Evolutionary conservation across 805 yeast species (phyloP), one percentile per base, ranked within the genome.

Genomic region (Candida stauntonica): DNA sequence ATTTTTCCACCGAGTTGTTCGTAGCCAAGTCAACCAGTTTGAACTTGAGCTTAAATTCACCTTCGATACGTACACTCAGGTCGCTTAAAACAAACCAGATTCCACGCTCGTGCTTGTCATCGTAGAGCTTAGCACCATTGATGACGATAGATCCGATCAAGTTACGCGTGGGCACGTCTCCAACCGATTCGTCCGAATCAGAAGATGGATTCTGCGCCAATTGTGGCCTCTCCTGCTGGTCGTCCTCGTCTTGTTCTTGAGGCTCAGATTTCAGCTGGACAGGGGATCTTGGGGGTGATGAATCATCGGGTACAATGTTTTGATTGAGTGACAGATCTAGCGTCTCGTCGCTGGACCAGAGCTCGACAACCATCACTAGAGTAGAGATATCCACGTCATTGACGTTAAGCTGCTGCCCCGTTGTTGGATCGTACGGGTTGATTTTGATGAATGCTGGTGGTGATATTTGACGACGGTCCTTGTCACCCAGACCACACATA

Each of bases 401-500:
- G 20, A 59, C 55, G 16, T 54, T 48, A 3, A 61, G 39, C 7
- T 47, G 53, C 13, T 47, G 42, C 17, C 56, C 54, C 2, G 62
- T 58, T 7, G 36, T 36, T 7, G 38, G 21, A 20, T 58, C 54
- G 7, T 31, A 31, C 4, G 60, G 42, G 1, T 39, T 34, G 5
- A 57, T 33, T 19, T 52, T 46, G 12, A 59, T 46, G 36, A 61
- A 59, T 3, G 63, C 63, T 5, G 63, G 61, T 4, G 64, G 64
- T 12, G 61, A 50, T 7, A 60, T 51, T 28, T 57, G 63, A 31
- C 64, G 46, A 35, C 64, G 50, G 26, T 60, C 65, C 31, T 60
- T 62, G 38, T 68, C 73, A 12, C 72, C 71, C 17, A 68, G 55
- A 1, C 73, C 73, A 46, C 73, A 67, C 72, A 67, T 68, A 21